Evolutionary conservation across 2,329 filamentous ascomycete species (phyloP).

Genomic region (Botrytis medusae): DNA sequence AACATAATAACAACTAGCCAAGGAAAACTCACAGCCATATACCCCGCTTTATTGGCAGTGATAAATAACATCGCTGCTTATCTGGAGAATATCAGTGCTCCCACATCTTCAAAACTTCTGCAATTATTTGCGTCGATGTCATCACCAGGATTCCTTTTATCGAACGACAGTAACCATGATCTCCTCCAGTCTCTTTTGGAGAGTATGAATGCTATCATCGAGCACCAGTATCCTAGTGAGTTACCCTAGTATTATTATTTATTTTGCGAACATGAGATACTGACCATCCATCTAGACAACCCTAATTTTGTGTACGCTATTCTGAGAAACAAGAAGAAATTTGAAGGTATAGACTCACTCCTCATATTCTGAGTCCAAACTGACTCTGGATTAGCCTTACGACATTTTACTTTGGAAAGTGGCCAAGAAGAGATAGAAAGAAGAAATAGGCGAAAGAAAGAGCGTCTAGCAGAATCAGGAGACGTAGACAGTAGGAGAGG

Average conservation of each 20-base stretch:
- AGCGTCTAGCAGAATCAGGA: conserved; percentile 51
- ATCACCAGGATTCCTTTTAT: conserved; percentile 84
- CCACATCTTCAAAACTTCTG: conserved; percentile 77
- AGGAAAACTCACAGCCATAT: conserved; percentile 85
- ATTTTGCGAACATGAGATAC: not conserved
- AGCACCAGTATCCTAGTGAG: conserved; percentile 80
- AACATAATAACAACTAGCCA: conserved; percentile 88
- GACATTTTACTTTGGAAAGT: conserved; percentile 86
- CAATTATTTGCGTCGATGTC: conserved; percentile 92
- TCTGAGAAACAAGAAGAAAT: conserved; percentile 75
- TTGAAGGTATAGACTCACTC: conserved; percentile 53
- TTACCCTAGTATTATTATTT: conserved; percentile 18
- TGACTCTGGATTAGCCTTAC: conserved; percentile 52
- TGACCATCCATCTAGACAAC: conserved; percentile 54
- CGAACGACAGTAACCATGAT: conserved; percentile 86
- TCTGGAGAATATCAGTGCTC: conserved; percentile 70
- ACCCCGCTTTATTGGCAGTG: conserved; percentile 86
- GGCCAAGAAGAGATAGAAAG: conserved; percentile 89
- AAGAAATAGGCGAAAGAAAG: conserved; percentile 68
- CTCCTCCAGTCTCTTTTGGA: conserved; percentile 81
- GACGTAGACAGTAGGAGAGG: conserved; percentile 50
- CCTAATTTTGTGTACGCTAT: conserved; percentile 78
- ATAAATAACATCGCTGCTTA: conserved; percentile 92
- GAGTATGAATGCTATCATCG: conserved; percentile 84
- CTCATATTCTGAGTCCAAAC: conserved; percentile 7